Percentiles rank a stretch among this genome's conserved stretches.
These are phyloP conservation scores for Lolium perenne DNA, from an alignment of 176 grass and related monocot species.

Conservation along the genomic window DNA sequence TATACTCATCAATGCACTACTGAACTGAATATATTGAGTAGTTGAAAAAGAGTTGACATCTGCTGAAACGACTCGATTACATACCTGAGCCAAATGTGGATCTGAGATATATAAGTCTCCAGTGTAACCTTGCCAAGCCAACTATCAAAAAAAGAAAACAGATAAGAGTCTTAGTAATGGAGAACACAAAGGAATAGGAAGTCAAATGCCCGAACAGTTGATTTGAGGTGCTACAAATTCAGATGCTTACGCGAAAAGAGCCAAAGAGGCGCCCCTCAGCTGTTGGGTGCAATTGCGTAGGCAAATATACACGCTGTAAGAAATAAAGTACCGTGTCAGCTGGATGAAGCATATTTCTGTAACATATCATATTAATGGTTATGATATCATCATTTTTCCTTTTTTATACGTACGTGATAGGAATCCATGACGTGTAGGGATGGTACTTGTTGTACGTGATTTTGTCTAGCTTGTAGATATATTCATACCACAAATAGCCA, in stretches of 20 bases:
- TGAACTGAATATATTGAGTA: background rate
- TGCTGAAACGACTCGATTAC: background rate
- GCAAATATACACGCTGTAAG: constrained; percentile 86
- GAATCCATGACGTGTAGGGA: constrained; percentile 99
- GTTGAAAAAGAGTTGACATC: background rate
- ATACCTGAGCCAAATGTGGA: constrained; percentile 98
- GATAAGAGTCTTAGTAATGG: constrained; percentile 2
- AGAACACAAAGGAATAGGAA: constrained; percentile 1
- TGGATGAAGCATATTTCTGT: constrained; percentile 19
- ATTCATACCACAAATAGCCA: constrained; percentile 94
- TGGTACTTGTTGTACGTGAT: constrained; percentile 97
- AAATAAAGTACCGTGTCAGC: constrained; percentile 33
- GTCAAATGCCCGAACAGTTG: background rate
- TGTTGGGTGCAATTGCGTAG: constrained; percentile 91
- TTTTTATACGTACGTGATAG: constrained; percentile 80
- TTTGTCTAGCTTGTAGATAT: constrained; percentile 98
- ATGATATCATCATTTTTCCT: background rate
- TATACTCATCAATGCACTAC: background rate
- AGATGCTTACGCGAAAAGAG: constrained; percentile 83
- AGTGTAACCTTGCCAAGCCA: constrained; percentile 98
- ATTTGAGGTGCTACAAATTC: background rate
- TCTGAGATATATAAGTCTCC: constrained; percentile 97
- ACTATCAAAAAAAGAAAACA: constrained; percentile 52
- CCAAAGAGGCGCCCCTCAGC: constrained; percentile 75
- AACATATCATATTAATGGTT: background rate